These are phyloP conservation scores for Grigorovia yakushimaensis DNA, from an alignment of 805 yeast genomes.

Conservation along the genomic window DNA sequence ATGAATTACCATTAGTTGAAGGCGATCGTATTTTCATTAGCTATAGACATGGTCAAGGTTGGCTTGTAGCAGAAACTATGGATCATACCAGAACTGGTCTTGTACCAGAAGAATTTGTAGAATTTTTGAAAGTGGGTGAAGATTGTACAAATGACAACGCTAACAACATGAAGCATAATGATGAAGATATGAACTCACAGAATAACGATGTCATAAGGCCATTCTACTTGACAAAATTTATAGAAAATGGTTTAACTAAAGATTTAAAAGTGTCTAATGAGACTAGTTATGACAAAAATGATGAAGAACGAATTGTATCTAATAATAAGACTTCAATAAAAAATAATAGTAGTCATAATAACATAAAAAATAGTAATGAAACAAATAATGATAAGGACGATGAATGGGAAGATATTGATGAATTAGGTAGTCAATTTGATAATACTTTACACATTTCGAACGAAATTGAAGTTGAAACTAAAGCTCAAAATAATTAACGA, in stretches of 20 bases:
- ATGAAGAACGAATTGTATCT: slow-evolving; percentile 1
- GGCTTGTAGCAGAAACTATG: slow-evolving; percentile 80
- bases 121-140: slow-evolving; percentile 26
- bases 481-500: no score
- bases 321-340: slow-evolving; percentile 15
- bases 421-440: slow-evolving; percentile 29
- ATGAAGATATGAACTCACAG: no score
- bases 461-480: no score
- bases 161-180: no score
- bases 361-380: slow-evolving; percentile 3
- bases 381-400: slow-evolving; percentile 14
- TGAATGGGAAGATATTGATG: slow-evolving; percentile 33
- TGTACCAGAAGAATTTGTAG: slow-evolving; percentile 92
- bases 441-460: slow-evolving; percentile 20
- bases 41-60: slow-evolving; percentile 94
- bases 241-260: slow-evolving; percentile 19
- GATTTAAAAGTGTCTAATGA: slow-evolving; percentile 4
- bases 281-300: background rate
- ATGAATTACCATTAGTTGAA: slow-evolving; percentile 67
- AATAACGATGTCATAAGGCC: slow-evolving; percentile 32
- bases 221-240: slow-evolving; percentile 34
- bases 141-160: slow-evolving; percentile 12
- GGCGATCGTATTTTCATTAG: slow-evolving; percentile 81
- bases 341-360: slow-evolving; percentile 19
- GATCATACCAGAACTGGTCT: slow-evolving; percentile 52